Base-by-base conservation (phyloP, 495 filamentous ascomycete species). In the Acidiella bohemica region DNA sequence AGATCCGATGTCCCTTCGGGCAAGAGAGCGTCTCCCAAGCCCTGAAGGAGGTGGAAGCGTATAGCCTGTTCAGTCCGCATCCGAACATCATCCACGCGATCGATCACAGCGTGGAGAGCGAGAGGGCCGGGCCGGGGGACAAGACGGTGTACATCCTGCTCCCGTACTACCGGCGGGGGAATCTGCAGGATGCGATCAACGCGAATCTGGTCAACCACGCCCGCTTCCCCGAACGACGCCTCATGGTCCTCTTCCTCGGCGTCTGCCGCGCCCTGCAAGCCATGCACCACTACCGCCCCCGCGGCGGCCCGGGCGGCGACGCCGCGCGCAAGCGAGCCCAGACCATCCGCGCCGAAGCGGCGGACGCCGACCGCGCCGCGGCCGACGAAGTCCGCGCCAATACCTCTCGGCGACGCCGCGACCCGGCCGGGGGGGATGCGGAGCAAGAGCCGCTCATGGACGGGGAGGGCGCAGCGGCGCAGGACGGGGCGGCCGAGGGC, bases 71-170 rank as follows among this genome's bases (percentile, higher is more conserved):
- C 63, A 65, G 72, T 22, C 72, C 75, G 28, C 75, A 85, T 46
- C 70, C 73, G 11, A 83, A 85, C 58, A 86, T 97, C 60, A 97
- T 97, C 58, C 81, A 82, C 58, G 78, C 76, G 42, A 70, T 93
- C 58, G 90, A 96, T 62, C 83, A 95, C 61, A 72, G 69, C 45
- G 73, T 84, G 36, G 68, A 68, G 9, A 68, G 68, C 12, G 75
- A 80, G 50, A 67, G 67, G 70, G 45, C 39, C 17, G 46, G 67
- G 56, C 73, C 75, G 24, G 73, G 70, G 22, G 75, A 73, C 36
- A 96, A 97, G 64, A 96, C 87, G 0, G 90, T 96, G 16, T 96
- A 96, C 54, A 92, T 97, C 45, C 64, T 97, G 21, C 71, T 97
- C 12, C 90, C 90, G 5, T 97, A 96, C 60, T 97, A 93, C 61